Evolutionary conservation across 2,329 filamentous ascomycete species (phyloP), one percentile per base, ranked within the genome.

Genomic region (Aspergillus amoenus): DNA sequence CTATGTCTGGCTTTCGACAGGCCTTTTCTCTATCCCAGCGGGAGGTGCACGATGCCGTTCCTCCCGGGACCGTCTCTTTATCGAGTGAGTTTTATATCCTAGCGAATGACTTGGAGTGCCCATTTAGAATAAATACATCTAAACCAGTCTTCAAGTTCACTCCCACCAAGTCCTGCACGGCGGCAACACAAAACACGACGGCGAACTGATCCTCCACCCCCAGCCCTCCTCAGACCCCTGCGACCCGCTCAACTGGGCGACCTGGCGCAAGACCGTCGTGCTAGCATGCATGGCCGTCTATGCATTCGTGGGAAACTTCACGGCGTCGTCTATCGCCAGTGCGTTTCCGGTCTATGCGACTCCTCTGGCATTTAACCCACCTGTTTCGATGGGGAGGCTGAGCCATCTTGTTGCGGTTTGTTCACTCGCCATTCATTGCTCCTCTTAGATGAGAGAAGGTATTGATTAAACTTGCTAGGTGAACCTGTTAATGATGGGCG

Each of bases 401-500:
- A 47, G 47, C 9, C 56, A 58, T 39, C 52, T 58, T 34, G 13
- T 58, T 43, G 52, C 56, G 42, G 56, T 58, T 46, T n/a, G 56
- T 51, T 51, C 5, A 27, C 4, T 45, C 17, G 12, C 21, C 4
- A 21, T 21, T 43, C 9, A 17, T 43, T 12, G 22, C 41, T 1
- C 3, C 11, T 22, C 5, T 30, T 30, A 30, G 3, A 30, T 30
- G 27, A 30, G 27, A 9, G 27, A 30, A 4, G 27, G 27, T 9
- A 30, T 11, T 30, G 9, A 30, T 30, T 30, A 30, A 9, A 1
- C 27, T 30, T 30, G 27, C 8, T 21, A 58, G 56, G 52, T 58
- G 0, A 58, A 58, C 8, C 52, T 56, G 4, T 37, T 58, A 13
- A 58, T 58, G 56, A 58, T 58, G 56, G 56, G 56, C 18, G 56